Evolutionary conservation across 169 alveolate genomes (phyloP).

Genomic region (Toxoplasma gondii): DNA sequence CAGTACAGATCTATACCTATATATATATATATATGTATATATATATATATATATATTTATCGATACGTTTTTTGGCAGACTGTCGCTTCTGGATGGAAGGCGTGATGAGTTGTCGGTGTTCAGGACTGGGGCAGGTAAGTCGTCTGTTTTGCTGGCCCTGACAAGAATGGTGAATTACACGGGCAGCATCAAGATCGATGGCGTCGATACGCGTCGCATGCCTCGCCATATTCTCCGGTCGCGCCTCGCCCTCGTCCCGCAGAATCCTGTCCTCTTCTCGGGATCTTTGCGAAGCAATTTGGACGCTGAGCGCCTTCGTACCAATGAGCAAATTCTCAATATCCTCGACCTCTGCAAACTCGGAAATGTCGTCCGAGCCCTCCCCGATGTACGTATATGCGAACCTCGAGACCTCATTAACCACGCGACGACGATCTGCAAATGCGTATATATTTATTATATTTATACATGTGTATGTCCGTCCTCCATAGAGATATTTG

Average conservation of each 20-base stretch:
- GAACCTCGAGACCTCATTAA: neutral
- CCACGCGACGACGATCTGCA: too few species aligned
- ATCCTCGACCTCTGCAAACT: conserved; percentile 64
- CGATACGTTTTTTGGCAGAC: too few species aligned
- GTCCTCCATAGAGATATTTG: too few species aligned
- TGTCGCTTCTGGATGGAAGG: too few species aligned
- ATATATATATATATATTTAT: neutral
- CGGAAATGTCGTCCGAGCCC: conserved; percentile 48
- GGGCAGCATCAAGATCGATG: conserved; percentile 77
- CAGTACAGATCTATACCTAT: neutral
- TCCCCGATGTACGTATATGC: conserved; percentile 55
- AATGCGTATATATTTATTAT: neutral
- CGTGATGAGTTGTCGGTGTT: too few species aligned
- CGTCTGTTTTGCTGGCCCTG: conserved; percentile 77
- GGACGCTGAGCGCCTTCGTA: conserved; percentile 78
- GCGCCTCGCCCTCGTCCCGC: conserved; percentile 83
- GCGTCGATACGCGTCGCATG: conserved; percentile 73
- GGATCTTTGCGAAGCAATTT: conserved; percentile 81
- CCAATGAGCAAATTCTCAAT: conserved; percentile 70
- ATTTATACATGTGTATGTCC: neutral
- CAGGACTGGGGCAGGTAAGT: conserved; percentile 89
- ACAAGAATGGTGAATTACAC: conserved; percentile 75
- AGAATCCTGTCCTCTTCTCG: conserved; percentile 82
- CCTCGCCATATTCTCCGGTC: conserved; percentile 73
- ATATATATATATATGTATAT: neutral